These are phyloP conservation scores for Zymoseptoria brevis DNA, from an alignment of 2,329 filamentous ascomycete genomes.

Conservation along the genomic window DNA sequence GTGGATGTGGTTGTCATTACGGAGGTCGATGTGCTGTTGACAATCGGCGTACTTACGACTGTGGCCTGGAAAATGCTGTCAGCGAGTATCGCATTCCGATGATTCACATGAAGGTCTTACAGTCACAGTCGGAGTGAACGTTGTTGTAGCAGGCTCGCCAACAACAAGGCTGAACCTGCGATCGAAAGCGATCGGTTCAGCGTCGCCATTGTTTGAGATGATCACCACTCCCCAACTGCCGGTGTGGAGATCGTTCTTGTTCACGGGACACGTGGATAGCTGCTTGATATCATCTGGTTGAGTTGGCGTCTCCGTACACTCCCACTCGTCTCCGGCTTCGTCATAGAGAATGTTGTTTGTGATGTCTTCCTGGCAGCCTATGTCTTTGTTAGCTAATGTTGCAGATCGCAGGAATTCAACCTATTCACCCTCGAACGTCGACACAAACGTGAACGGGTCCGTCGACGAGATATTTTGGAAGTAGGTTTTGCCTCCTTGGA, in stretches of 20 bases:
- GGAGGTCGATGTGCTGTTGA: neutral
- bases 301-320: slow-evolving; percentile 1
- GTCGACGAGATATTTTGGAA: slow-evolving; percentile 39
- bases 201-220: slow-evolving; percentile 34
- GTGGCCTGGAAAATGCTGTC: slow-evolving; percentile 20
- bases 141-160: slow-evolving; percentile 17
- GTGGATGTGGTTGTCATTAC: neutral
- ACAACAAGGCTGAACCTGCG: slow-evolving; percentile 34
- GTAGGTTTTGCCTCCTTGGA: slow-evolving; percentile 34
- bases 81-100: neutral
- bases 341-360: slow-evolving; percentile 39
- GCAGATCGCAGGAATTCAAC: slow-evolving; percentile 13
- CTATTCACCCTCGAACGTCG: slow-evolving; percentile 18
- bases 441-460: slow-evolving; percentile 32
- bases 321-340: slow-evolving; percentile 29
- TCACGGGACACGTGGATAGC: slow-evolving; percentile 25
- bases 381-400: slow-evolving; percentile 27
- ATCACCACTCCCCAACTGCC: slow-evolving; percentile 39
- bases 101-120: slow-evolving; percentile 7
- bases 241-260: slow-evolving; percentile 35
- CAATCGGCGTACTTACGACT: slow-evolving; percentile 8
- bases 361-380: slow-evolving; percentile 35
- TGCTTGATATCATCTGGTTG: slow-evolving; percentile 3
- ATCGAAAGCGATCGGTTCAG: slow-evolving; percentile 37
- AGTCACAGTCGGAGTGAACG: slow-evolving; percentile 14